Evolutionary conservation across 1,284 basidiomycete genomes (phyloP).

Genomic region (Moniliophthora roreri): DNA sequence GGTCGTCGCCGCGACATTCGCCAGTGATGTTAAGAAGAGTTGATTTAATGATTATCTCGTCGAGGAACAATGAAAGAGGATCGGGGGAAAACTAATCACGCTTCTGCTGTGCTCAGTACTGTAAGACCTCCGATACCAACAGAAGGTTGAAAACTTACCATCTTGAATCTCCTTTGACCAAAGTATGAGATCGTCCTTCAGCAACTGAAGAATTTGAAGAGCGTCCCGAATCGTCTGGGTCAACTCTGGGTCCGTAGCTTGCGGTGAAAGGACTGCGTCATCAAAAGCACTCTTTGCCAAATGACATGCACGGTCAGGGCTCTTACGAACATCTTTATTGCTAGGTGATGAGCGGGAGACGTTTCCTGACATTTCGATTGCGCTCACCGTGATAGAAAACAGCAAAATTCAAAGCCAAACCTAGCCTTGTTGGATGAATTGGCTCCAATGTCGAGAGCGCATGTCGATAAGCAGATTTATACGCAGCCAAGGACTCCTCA

Average conservation of each 20-base stretch:
- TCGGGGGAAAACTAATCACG: background rate
- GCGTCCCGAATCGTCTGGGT: slow-evolving; percentile 57
- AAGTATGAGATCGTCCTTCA: slow-evolving; percentile 64
- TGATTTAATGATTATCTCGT: too few relatives aligned
- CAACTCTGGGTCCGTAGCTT: slow-evolving; percentile 30
- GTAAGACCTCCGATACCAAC: background rate
- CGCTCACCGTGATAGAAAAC: slow-evolving; percentile 87
- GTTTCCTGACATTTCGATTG: background rate
- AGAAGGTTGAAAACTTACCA: slow-evolving; percentile 16
- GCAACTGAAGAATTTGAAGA: slow-evolving; percentile 62
- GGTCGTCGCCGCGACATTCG: slow-evolving; percentile 86
- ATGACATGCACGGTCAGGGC: slow-evolving; percentile 90
- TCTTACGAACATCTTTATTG: slow-evolving; percentile 73
- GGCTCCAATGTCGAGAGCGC: slow-evolving; percentile 57
- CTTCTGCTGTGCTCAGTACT: background rate
- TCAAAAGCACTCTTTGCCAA: slow-evolving; percentile 79
- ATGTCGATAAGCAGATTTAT: slow-evolving; percentile 67
- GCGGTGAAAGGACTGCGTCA: slow-evolving; percentile 56
- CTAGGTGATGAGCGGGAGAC: background rate
- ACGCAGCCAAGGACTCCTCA: slow-evolving; percentile 58
- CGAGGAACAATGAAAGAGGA: too few relatives aligned
- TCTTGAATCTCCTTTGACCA: slow-evolving; percentile 61
- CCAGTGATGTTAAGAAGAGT: slow-evolving; percentile 38
- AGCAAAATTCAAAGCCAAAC: slow-evolving; percentile 93
- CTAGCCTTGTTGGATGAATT: slow-evolving; percentile 74